Evolutionary conservation across 805 yeast genomes (phyloP), one percentile per base, ranked within the genome.

Genomic region (Metschnikowia peoriensis): DNA sequence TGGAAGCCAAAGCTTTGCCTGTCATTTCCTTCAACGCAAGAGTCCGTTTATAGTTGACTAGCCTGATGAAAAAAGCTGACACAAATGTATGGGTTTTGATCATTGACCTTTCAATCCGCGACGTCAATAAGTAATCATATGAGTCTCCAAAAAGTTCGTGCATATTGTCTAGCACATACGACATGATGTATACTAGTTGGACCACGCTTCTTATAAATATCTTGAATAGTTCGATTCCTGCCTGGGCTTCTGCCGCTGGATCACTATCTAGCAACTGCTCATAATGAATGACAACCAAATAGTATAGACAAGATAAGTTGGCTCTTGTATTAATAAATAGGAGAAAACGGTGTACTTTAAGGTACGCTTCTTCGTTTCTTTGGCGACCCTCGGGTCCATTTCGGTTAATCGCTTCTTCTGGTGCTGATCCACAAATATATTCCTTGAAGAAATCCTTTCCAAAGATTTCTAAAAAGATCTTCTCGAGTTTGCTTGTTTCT

Each of bases 391-490:
- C 39, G 6, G 55, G 52, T 7, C 55, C 64, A 43, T 37, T 11
- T 43, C 37, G 5, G 40, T 16, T n/a, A 12, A 29, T 42, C 49
- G 4, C 22, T 22, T 63, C 10, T 43, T 55, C 40, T 50, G 59
- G 35, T 28, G 70, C 68, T 6, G 76, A 72, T 27, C 62, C 63
- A 53, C 77, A 70, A 34, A 75, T 66, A 40, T 61, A 64, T 41
- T 71, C 76, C 40, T 66, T 64, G 61, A 75, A 75, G 51, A 73
- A 75, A 53, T 75, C 77, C 46, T 69, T 70, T 4, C 78, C 78
- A 57, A 73, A 75, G 38, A 64, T 63, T 9, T 71, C 64, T 41
- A 66, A 62, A 47, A 73, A 74, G 2, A 66, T 49, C 44, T 61
- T 64, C 50, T 75, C 79, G 44, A 75, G 60, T 38, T 62, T 61